Evolutionary conservation across 768 basidiomycete species (phyloP).

Genomic region (Paxillus involutus): DNA sequence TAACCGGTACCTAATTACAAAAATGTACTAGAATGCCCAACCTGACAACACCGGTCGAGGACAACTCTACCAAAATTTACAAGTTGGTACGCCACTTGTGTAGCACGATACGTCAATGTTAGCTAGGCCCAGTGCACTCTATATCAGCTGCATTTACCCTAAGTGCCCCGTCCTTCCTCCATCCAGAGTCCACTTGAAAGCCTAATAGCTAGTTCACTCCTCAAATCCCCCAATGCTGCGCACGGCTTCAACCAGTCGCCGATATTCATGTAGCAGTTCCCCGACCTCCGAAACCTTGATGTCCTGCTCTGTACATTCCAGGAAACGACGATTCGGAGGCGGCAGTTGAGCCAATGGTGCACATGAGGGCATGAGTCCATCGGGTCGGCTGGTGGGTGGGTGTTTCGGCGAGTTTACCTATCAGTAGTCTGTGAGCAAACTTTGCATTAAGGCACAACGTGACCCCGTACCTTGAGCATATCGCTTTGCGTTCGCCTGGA

Average conservation of each 20-base stretch:
- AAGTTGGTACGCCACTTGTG: too few relatives aligned
- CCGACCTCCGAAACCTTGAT: slow-evolving; percentile 78
- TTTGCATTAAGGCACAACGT: slow-evolving; percentile 19
- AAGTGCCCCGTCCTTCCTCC: too few relatives aligned
- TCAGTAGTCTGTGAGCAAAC: slow-evolving; percentile 6
- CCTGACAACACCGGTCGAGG: too few relatives aligned
- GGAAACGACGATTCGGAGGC: slow-evolving; percentile 68
- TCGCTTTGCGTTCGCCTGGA: slow-evolving; percentile 40
- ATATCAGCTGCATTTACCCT: too few relatives aligned
- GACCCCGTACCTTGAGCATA: slow-evolving; percentile 29
- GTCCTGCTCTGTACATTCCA: slow-evolving; percentile 74
- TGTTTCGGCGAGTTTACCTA: neutral
- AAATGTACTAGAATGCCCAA: too few relatives aligned
- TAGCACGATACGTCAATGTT: too few relatives aligned
- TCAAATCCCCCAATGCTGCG: slow-evolving; percentile 47
- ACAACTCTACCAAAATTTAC: too few relatives aligned
- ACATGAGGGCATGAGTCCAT: slow-evolving; percentile 40
- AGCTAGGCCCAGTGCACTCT: too few relatives aligned
- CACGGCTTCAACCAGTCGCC: slow-evolving; percentile 70
- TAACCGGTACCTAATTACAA: too few relatives aligned
- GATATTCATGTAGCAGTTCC: slow-evolving; percentile 80
- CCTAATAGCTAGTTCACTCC: too few relatives aligned
- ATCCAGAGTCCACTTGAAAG: too few relatives aligned
- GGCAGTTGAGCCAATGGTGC: slow-evolving; percentile 44
- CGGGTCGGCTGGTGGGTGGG: slow-evolving; percentile 22